Conservation (phyloP, 129 eudicot species). For the Centrapalus pauciflorus region DNA sequence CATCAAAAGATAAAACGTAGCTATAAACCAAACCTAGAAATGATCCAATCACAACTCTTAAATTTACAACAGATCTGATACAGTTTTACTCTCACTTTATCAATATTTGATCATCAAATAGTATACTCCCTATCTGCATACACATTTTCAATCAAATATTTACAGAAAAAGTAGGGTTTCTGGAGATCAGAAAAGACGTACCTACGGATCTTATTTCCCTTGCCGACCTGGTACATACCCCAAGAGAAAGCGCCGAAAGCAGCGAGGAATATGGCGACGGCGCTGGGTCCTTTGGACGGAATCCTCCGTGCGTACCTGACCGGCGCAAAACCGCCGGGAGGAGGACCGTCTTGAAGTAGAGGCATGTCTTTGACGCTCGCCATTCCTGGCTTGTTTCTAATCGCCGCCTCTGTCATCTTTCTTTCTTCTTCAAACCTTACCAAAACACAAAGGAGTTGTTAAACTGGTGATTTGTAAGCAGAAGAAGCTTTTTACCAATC, state of each 20-base stretch:
- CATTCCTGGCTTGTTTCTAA: conserved; percentile 85
- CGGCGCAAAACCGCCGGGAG: conserved; percentile 97
- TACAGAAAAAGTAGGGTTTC: not conserved
- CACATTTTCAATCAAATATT: not conserved
- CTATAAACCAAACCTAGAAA: not conserved
- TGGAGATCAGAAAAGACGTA: conserved; percentile 3
- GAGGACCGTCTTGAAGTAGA: conserved; percentile 92
- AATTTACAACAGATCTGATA: not conserved
- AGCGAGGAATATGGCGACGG: conserved; percentile 77
- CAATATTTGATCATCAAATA: not conserved
- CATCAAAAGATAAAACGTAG: not conserved
- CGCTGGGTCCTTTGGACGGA: conserved; percentile 92
- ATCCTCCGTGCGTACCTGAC: conserved; percentile 91
- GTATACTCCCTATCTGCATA: not conserved
- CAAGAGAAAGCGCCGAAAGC: conserved; percentile 82
- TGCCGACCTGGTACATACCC: conserved; percentile 98
- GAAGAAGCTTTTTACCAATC: not conserved
- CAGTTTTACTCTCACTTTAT: not conserved
- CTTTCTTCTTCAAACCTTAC: not conserved
- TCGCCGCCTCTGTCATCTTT: conserved; percentile 81
- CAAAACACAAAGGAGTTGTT: not conserved
- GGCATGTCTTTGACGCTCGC: conserved; percentile 96
- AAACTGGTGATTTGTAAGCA: not conserved
- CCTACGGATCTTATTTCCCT: conserved; percentile 97
- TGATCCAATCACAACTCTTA: not conserved